These are phyloP conservation scores for Adansonia gregorii DNA, from an alignment of 441 rosid genomes.

Conservation along the genomic window DNA sequence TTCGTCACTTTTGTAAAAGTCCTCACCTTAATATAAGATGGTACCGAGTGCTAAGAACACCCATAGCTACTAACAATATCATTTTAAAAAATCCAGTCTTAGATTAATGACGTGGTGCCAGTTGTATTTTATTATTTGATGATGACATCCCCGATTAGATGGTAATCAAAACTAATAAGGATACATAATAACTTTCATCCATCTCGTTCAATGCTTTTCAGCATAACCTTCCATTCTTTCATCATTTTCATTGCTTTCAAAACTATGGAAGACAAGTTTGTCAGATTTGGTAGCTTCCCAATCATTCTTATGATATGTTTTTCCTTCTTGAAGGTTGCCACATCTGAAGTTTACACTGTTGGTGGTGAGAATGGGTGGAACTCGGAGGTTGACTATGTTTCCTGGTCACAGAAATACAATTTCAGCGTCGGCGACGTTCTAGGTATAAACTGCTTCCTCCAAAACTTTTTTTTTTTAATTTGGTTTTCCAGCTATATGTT, in stretches of 20 bases:
- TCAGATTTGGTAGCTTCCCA: not conserved
- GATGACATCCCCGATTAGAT: not conserved
- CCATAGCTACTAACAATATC: not conserved
- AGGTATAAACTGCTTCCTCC: conserved; percentile 34
- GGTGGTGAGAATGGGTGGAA: conserved; percentile 52
- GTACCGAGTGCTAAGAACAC: not conserved
- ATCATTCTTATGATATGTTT: conserved; percentile 1
- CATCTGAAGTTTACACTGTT: conserved; percentile 43
- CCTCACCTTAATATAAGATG: not conserved
- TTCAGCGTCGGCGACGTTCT: conserved; percentile 55
- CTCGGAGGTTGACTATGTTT: conserved; percentile 34
- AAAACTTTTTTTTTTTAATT: not conserved
- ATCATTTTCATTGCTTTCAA: conserved; percentile 16
- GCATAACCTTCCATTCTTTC: not conserved
- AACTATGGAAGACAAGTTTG: conserved; percentile 30
- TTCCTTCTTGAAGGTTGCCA: conserved; percentile 24
- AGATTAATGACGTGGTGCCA: not conserved
- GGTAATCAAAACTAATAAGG: not conserved
- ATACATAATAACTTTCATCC: not conserved
- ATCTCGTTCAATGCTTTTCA: not conserved
- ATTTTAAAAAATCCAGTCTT: not conserved
- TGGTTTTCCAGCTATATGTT: not conserved
- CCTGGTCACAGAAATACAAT: conserved; percentile 51
- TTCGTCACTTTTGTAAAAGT: not conserved
- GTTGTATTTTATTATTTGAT: not conserved